Base-by-base conservation (phyloP, 1,139 yeast genomes). In the Yamadazyma sp. region DNA sequence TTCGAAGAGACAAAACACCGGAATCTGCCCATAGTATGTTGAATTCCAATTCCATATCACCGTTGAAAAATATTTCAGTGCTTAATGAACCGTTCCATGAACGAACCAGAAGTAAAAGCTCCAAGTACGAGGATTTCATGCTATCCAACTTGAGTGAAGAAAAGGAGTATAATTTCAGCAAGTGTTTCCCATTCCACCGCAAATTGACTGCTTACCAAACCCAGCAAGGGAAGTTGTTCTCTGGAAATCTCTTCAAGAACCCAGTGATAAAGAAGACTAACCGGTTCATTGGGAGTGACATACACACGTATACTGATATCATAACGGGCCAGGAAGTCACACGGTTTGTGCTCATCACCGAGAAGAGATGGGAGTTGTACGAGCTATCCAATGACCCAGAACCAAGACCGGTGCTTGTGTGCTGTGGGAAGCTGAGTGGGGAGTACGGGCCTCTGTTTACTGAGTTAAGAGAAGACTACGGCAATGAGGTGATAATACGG, bases 171-270 rank as follows among this genome's bases (percentile, higher is more conserved):
- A 72, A 81, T 41, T 87, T 82, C 59, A 80, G 82, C 13, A 83
- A 82, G 51, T 86, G 94, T 50, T 89, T 87, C 62, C 97, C 97
- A 1, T 77, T 81, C 41, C 86, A 85, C 56, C 68, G 96, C 40
- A 82, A 83, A 52, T 70, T 80, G 37, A 70, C 76, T 29, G 79
- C 82, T 27, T 82, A 75, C 56, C 73, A 76, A 16, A 82, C 92
- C 0, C 90, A 82, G 48, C 78, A 80, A 21, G 57, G 73, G 25
- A 72, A 68, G 41, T 64, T 79, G 37, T 66, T 57, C 51, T 70
- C 61, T 1, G 52, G 49, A 28, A 48, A 52, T 14, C 53, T 67
- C 33, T 62, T 75, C 46, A 67, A 73, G 43, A 62, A 76, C 33
- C 44, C 61, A 1, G 54, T 61, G 41, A 52, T 68, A 10, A 63